These are phyloP conservation scores for Glomus cerebriforme DNA, from an alignment of 192 early-diverging fungal genomes.

Conservation along the genomic window DNA sequence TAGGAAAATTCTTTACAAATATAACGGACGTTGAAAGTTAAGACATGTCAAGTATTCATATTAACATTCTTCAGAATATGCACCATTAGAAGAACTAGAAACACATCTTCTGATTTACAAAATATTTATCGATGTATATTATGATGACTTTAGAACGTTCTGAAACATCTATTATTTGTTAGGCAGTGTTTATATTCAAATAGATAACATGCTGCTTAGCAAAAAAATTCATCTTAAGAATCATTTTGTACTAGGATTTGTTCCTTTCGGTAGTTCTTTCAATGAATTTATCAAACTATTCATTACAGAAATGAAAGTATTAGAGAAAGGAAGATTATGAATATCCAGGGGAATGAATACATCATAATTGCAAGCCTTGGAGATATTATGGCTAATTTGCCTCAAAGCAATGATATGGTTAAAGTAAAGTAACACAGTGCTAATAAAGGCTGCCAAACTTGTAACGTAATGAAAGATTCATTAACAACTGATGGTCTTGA, in stretches of 20 bases:
- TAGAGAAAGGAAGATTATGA: no score
- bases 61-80: not conserved
- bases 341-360: not conserved
- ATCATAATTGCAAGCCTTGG: not conserved
- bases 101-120: no score
- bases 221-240: not conserved
- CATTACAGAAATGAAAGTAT: not conserved
- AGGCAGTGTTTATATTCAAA: no score
- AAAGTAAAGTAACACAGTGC: not conserved
- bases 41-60: not conserved
- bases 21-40: not conserved
- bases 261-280: not conserved
- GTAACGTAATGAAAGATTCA: not conserved
- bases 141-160: not conserved
- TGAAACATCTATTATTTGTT: not conserved
- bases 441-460: not conserved
- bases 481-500: not conserved
- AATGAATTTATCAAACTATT: slow-evolving; percentile 8
- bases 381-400: not conserved
- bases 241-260: not conserved
- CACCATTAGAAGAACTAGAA: not conserved
- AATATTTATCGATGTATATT: not conserved
- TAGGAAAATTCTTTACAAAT: no score
- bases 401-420: slow-evolving; percentile 2
- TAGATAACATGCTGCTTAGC: no score